These are phyloP conservation scores for Kickxella alabastrina DNA, from an alignment of 192 early-diverging fungal genomes.

Conservation along the genomic window DNA sequence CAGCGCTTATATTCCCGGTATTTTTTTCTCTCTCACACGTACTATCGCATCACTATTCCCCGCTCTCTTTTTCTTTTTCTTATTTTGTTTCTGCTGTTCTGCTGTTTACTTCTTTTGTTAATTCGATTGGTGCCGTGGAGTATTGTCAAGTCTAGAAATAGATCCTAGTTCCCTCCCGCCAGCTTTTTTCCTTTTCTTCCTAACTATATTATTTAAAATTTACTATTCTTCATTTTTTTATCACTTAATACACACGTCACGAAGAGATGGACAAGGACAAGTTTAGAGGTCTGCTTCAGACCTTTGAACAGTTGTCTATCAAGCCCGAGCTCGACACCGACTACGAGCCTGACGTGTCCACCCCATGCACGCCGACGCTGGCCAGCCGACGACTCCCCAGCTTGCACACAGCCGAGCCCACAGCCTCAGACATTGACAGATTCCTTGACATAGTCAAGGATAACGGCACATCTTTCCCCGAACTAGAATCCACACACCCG, in stretches of 20 bases:
- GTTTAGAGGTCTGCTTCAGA: slow-evolving; percentile 44
- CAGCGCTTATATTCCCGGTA: too few species aligned
- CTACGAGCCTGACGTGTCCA: slow-evolving; percentile 14
- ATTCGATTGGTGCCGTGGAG: too few species aligned
- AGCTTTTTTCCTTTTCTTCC: too few species aligned
- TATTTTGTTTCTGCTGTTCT: background rate
- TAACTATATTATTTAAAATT: background rate
- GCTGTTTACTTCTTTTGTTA: background rate
- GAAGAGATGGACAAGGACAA: slow-evolving; percentile 53
- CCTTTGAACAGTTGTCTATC: slow-evolving; percentile 47
- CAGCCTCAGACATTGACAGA: slow-evolving; percentile 2
- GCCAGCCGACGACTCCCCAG: background rate
- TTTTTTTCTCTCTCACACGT: too few species aligned
- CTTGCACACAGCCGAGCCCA: slow-evolving; percentile 2
- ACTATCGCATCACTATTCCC: too few species aligned
- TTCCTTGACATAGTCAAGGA: slow-evolving; percentile 24
- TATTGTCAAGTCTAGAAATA: too few species aligned
- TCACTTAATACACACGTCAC: background rate
- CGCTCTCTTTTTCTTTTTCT: slow-evolving; percentile 4
- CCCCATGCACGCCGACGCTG: slow-evolving; percentile 3
- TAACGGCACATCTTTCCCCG: slow-evolving; percentile 36
- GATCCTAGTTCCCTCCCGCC: too few species aligned
- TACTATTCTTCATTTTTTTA: background rate
- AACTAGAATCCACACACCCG: slow-evolving; percentile 37
- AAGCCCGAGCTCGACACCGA: slow-evolving; percentile 40